Percentiles rank a stretch among this genome's conserved stretches.
Evolutionary conservation across 2,329 filamentous ascomycete genomes (phyloP).

Genomic region (Sporothrix protearum): DNA sequence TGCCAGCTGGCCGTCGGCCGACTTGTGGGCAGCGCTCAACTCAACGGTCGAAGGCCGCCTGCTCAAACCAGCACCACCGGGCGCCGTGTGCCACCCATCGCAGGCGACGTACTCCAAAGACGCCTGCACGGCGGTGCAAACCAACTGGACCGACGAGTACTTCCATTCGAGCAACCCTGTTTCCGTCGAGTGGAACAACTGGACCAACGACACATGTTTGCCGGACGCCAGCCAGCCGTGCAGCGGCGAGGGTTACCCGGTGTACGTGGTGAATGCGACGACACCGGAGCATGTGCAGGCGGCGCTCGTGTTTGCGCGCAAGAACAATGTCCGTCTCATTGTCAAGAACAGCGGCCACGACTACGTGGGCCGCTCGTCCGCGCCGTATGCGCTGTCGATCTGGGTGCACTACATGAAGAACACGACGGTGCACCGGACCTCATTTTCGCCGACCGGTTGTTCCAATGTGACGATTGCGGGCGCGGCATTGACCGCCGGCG

Average conservation of each 20-base stretch:
- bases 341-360: conserved; percentile 45
- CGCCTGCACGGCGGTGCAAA: neutral
- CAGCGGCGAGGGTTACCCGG: conserved; percentile 31
- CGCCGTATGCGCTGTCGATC: conserved; percentile 45
- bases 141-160: conserved; percentile 32
- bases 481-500: conserved; percentile 45
- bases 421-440: conserved; percentile 48
- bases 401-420: conserved; percentile 36
- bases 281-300: conserved; percentile 36
- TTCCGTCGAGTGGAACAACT: conserved; percentile 42
- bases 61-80: conserved; percentile 17
- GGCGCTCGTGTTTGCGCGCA: conserved; percentile 18
- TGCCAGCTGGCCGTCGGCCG: conserved; percentile 13
- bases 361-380: conserved; percentile 43
- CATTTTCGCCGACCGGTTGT: conserved; percentile 10
- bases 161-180: conserved; percentile 40
- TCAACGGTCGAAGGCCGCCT: conserved; percentile 22
- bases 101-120: conserved; percentile 5
- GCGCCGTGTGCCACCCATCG: conserved; percentile 21
- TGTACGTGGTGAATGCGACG: conserved; percentile 36
- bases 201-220: conserved; percentile 50
- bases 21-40: conserved; percentile 23
- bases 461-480: conserved; percentile 39
- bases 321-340: conserved; percentile 38
- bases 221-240: conserved; percentile 41